A percentile compares a stretch with the other conserved stretches of the same genome.
These are phyloP conservation scores for Penicillium sclerotiorum DNA, from an alignment of 2,329 filamentous ascomycete species.

Conservation along the genomic window DNA sequence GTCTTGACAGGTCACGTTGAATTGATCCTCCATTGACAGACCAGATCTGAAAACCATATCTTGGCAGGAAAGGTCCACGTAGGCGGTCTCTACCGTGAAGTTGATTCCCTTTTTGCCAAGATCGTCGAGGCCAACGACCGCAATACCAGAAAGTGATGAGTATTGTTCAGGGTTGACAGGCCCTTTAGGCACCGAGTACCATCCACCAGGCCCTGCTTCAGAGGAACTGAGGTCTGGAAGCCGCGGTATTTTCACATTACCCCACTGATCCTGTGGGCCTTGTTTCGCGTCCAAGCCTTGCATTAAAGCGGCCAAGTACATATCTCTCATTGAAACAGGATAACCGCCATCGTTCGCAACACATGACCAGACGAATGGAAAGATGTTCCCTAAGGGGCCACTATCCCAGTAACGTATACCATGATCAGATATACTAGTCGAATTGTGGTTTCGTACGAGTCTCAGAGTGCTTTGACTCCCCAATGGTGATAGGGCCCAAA, in stretches of 20 bases:
- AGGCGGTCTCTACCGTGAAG: conserved; percentile 4
- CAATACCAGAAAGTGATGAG: conserved; percentile 3
- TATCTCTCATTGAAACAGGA: conserved; percentile 2
- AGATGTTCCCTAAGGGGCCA: conserved; percentile 5
- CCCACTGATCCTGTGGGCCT: conserved; percentile 2
- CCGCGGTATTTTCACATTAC: conserved; percentile 8
- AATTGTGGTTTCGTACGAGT: background rate
- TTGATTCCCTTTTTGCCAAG: background rate
- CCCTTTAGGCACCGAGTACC: background rate
- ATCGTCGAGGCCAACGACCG: conserved; percentile 1
- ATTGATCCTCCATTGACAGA: background rate
- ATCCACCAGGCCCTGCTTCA: background rate
- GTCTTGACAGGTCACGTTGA: conserved; percentile 1
- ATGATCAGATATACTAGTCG: background rate
- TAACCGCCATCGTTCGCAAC: background rate
- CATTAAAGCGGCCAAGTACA: conserved; percentile 4
- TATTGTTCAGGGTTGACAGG: background rate
- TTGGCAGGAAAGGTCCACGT: conserved; percentile 2
- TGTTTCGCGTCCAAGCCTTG: background rate
- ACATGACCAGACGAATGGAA: background rate
- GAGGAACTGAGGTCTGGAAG: conserved; percentile 1
- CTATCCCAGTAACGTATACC: conserved; percentile 5
- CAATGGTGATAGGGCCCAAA: conserved; percentile 2
- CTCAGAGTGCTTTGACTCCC: conserved; percentile 6
- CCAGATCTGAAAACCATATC: background rate